These are phyloP conservation scores for Gossypium davidsonii DNA, from an alignment of 441 rosid genomes.

Conservation along the genomic window DNA sequence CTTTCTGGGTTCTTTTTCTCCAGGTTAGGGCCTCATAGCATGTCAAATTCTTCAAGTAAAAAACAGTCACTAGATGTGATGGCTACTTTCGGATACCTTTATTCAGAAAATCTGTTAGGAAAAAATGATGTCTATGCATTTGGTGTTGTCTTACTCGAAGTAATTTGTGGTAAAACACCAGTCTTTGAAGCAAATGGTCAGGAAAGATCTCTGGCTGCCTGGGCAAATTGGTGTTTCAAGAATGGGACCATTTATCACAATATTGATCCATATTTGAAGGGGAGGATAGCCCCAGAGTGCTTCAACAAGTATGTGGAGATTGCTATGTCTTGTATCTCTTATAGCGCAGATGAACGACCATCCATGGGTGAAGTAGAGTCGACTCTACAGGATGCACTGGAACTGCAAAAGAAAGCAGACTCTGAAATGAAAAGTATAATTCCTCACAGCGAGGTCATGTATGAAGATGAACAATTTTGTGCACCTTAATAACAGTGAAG, in stretches of 20 bases:
- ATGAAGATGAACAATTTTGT: neutral
- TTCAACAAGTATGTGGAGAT: neutral
- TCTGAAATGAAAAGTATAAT: neutral
- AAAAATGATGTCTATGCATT: slow-evolving; percentile 1
- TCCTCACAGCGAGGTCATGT: neutral
- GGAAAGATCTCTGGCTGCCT: neutral
- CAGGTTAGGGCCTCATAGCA: neutral
- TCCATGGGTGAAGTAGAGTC: slow-evolving; percentile 9
- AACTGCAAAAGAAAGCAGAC: slow-evolving; percentile 5
- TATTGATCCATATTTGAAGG: neutral
- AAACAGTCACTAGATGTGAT: neutral
- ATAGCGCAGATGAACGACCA: neutral
- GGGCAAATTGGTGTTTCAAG: neutral
- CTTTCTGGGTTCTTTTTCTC: neutral
- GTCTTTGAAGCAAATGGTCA: neutral
- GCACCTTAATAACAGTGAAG: neutral
- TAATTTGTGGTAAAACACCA: neutral
- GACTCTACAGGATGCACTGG: slow-evolving; percentile 2
- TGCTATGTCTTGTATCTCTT: neutral
- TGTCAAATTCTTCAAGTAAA: neutral
- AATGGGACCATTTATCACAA: neutral
- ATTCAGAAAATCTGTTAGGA: neutral
- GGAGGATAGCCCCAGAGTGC: neutral
- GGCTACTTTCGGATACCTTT: neutral
- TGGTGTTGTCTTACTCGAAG: slow-evolving; percentile 5